phyloP scores from a whole-genome alignment of 208 protist genomes.

The Zelonia costaricensis region DNA sequence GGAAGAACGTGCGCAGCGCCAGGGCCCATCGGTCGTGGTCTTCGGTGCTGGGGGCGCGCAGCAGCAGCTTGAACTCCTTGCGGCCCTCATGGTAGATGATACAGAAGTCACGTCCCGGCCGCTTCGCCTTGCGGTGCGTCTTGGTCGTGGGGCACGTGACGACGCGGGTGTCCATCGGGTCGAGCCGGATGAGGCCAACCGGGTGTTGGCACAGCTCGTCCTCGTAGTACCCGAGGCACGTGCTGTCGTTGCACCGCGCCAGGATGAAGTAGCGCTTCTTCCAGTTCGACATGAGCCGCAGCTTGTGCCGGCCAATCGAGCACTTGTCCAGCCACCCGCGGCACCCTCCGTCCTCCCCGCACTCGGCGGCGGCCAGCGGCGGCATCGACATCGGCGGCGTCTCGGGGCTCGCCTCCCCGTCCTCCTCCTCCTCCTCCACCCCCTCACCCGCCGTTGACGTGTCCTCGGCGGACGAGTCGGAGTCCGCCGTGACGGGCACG shows the following conservation, averaged over 20 bases:
- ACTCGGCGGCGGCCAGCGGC: background rate
- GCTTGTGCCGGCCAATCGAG: slow-evolving; percentile 44
- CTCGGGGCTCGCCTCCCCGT: background rate
- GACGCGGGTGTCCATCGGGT: slow-evolving; percentile 47
- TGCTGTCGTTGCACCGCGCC: slow-evolving; percentile 35
- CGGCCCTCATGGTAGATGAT: slow-evolving; percentile 51
- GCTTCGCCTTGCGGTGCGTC: slow-evolving; percentile 59
- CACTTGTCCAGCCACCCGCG: slow-evolving; percentile 69
- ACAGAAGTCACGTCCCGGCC: slow-evolving; percentile 52
- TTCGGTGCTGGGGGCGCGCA: slow-evolving; percentile 32
- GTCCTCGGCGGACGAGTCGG: background rate
- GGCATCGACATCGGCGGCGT: background rate
- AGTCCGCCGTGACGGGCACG: too few species aligned
- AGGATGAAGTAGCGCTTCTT: slow-evolving; percentile 60
- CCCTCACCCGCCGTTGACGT: background rate
- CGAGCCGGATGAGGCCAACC: slow-evolving; percentile 42
- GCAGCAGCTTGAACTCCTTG: slow-evolving; percentile 59
- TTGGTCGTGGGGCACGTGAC: slow-evolving; percentile 47
- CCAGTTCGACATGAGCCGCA: slow-evolving; percentile 53
- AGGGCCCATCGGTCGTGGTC: slow-evolving; percentile 45
- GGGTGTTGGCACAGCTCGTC: slow-evolving; percentile 53
- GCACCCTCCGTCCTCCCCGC: slow-evolving; percentile 18
- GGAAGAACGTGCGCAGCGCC: slow-evolving; percentile 25
- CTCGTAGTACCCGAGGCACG: slow-evolving; percentile 55
- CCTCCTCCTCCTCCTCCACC: slow-evolving; percentile 8